A percentile compares a stretch with the other conserved stretches of the same genome.
phyloP scores from a whole-genome alignment of 257 asterid genomes.

The Solanum appendiculatum region DNA sequence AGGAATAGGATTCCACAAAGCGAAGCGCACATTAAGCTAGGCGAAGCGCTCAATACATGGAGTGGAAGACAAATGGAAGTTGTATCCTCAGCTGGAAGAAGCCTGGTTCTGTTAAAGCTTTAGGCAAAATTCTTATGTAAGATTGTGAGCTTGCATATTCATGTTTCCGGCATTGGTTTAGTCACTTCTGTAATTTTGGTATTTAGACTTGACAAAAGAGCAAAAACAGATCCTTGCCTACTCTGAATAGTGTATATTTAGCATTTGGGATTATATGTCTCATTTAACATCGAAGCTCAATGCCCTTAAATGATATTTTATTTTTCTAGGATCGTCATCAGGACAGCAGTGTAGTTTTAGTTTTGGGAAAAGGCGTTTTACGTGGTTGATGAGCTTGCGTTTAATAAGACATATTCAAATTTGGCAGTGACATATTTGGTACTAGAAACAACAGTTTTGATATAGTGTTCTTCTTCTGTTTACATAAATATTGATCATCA shows the following conservation, averaged over 20 bases:
- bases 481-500: background rate
- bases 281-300: background rate
- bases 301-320: background rate
- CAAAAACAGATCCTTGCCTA: background rate
- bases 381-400: background rate
- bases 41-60: background rate
- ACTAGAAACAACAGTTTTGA: background rate
- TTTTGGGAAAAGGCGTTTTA: background rate
- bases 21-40: background rate
- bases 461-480: background rate
- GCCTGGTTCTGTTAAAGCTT: background rate
- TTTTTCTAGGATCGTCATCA: background rate
- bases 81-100: background rate
- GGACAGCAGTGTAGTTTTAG: background rate
- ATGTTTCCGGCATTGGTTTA: background rate
- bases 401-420: background rate
- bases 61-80: background rate
- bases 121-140: background rate
- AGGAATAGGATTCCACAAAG: no score
- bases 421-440: background rate
- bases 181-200: background rate
- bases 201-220: background rate
- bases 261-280: background rate
- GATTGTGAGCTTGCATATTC: background rate
- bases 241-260: background rate